Conservation (phyloP, 108 stramenopile genomes). For the Cyclostephanos tholiformis region DNA sequence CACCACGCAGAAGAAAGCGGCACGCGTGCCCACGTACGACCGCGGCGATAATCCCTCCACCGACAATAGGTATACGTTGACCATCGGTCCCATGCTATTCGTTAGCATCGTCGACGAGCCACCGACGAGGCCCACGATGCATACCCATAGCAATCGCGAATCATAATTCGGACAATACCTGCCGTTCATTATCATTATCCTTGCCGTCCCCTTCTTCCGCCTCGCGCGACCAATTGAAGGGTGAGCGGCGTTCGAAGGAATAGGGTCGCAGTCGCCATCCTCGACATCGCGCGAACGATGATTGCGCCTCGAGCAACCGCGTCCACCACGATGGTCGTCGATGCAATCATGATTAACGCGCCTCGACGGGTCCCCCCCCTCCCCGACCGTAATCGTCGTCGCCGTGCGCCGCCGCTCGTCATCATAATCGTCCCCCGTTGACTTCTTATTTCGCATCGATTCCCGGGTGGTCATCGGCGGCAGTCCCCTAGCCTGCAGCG, state of each 20-base stretch:
- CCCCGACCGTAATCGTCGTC: background rate
- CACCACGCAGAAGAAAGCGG: slow-evolving; percentile 66
- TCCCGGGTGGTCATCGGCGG: no score
- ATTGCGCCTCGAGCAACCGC: background rate
- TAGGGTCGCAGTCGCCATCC: background rate
- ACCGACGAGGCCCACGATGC: slow-evolving; percentile 52
- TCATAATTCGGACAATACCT: background rate
- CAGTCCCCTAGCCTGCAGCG: slow-evolving; percentile 37
- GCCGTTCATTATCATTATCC: background rate
- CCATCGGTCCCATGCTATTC: slow-evolving; percentile 62
- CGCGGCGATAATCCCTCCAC: slow-evolving; percentile 52
- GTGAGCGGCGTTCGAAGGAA: no score
- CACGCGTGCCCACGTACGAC: slow-evolving; percentile 58
- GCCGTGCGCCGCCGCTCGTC: no score
- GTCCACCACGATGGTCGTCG: background rate
- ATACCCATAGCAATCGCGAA: slow-evolving; percentile 42
- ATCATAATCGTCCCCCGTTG: no score
- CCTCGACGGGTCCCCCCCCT: slow-evolving; percentile 20
- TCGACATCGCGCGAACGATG: background rate
- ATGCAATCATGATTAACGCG: background rate
- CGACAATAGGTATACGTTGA: slow-evolving; percentile 59
- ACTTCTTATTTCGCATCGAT: no score
- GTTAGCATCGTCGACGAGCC: slow-evolving; percentile 60
- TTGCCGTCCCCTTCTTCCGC: background rate
- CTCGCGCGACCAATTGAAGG: no score